Evolutionary conservation across 106 monocot genomes (phyloP).

Genomic region (Dioscorea alata): DNA sequence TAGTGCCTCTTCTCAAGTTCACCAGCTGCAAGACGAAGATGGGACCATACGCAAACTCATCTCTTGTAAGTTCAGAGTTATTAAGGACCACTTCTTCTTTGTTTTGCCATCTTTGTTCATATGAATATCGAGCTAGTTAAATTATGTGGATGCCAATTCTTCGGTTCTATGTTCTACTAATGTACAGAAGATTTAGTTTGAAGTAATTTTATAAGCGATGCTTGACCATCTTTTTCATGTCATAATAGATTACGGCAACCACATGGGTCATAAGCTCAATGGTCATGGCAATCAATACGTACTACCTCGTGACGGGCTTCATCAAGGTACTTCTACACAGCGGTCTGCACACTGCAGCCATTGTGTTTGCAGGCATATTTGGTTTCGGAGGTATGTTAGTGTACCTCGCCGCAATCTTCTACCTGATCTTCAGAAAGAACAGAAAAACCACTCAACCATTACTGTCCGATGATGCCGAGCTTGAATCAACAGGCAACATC

Average conservation of each 20-base stretch:
- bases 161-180: too few species aligned
- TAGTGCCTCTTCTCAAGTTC: constrained; percentile 92
- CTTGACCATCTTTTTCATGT: background rate
- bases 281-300: constrained; percentile 85
- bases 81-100: background rate
- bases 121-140: background rate
- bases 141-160: background rate
- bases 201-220: background rate
- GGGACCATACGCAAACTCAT: constrained; percentile 74
- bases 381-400: constrained; percentile 70
- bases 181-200: background rate
- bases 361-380: constrained; percentile 67
- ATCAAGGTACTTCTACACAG: constrained; percentile 50
- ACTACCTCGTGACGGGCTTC: constrained; percentile 72
- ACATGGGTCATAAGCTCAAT: constrained; percentile 78
- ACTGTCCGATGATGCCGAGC: constrained; percentile 40
- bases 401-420: constrained; percentile 57
- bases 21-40: constrained; percentile 93
- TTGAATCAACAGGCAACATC: constrained; percentile 8
- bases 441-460: constrained; percentile 47
- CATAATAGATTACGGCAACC: constrained; percentile 50
- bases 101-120: background rate
- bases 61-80: constrained; percentile 33
- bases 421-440: constrained; percentile 70
- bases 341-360: constrained; percentile 23